Evolutionary conservation across 2,329 filamentous ascomycete genomes (phyloP).

Genomic region (Neofusicoccum parvum): DNA sequence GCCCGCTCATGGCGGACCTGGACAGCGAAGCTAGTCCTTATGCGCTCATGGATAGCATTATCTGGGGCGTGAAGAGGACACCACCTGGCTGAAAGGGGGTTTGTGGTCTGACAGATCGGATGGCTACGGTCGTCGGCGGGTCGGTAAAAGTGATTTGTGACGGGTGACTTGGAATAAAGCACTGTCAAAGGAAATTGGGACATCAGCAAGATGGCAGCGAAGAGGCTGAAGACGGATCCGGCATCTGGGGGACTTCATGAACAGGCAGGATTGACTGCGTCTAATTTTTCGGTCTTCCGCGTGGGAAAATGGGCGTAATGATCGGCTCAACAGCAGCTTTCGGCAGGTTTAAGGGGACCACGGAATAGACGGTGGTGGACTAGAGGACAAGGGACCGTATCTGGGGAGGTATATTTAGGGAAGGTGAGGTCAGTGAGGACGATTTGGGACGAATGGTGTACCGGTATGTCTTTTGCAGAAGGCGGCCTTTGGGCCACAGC

Average conservation of each 20-base stretch:
- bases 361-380: background rate
- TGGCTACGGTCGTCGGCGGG: background rate
- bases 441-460: background rate
- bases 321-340: background rate
- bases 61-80: slow-evolving; percentile 40
- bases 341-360: background rate
- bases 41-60: slow-evolving; percentile 52
- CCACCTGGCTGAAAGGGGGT: slow-evolving; percentile 15
- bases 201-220: background rate
- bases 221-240: background rate
- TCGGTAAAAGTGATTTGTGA: background rate
- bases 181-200: background rate
- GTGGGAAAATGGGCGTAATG: background rate
- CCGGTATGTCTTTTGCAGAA: background rate
- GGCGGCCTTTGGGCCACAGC: background rate
- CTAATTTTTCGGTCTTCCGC: background rate
- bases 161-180: background rate
- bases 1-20: slow-evolving; percentile 36
- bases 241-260: background rate
- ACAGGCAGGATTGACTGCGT: too few species aligned
- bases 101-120: background rate
- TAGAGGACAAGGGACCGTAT: background rate
- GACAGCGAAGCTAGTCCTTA: slow-evolving; percentile 50
- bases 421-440: background rate
- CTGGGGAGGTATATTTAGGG: background rate